These are phyloP conservation scores for Aphelidium insulamus DNA, from an alignment of 371 early-diverging fungal species.

Conservation along the genomic window DNA sequence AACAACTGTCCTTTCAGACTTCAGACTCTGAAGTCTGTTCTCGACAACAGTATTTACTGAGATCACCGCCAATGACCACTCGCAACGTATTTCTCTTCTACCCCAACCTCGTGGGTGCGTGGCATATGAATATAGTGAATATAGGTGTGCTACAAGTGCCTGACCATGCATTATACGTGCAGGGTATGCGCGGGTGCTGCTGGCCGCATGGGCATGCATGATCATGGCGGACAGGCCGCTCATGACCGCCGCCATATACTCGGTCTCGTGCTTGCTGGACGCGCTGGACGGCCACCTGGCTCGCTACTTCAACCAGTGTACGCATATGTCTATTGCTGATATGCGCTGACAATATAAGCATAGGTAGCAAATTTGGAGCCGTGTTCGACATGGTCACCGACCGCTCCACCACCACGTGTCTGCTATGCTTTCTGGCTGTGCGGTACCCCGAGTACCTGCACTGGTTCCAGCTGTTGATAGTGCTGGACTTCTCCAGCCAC, in stretches of 20 bases:
- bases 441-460: constrained; percentile 42
- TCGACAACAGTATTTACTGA: too few relatives aligned
- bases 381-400: constrained; percentile 90
- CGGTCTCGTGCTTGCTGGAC: constrained; percentile 72
- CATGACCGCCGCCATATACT: constrained; percentile 48
- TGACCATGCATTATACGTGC: constrained; percentile 1
- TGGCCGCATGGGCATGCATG: constrained; percentile 44
- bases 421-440: constrained; percentile 57
- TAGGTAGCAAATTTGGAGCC: constrained; percentile 80
- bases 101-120: constrained; percentile 69
- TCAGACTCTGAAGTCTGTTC: too few relatives aligned
- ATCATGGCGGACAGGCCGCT: constrained; percentile 47
- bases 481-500: constrained; percentile 80
- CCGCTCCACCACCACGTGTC: constrained; percentile 70
- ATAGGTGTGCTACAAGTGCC: neutral
- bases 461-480: constrained; percentile 64
- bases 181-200: constrained; percentile 69
- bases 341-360: neutral
- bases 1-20: too few relatives aligned
- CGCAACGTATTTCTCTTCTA: constrained; percentile 69
- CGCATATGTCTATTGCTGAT: constrained; percentile 2
- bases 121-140: neutral
- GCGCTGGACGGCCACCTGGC: constrained; percentile 90
- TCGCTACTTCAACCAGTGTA: constrained; percentile 70
- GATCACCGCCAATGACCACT: too few relatives aligned